Base-by-base conservation (phyloP, 2,329 filamentous ascomycete species). In the Macrophomina phaseolina region DNA sequence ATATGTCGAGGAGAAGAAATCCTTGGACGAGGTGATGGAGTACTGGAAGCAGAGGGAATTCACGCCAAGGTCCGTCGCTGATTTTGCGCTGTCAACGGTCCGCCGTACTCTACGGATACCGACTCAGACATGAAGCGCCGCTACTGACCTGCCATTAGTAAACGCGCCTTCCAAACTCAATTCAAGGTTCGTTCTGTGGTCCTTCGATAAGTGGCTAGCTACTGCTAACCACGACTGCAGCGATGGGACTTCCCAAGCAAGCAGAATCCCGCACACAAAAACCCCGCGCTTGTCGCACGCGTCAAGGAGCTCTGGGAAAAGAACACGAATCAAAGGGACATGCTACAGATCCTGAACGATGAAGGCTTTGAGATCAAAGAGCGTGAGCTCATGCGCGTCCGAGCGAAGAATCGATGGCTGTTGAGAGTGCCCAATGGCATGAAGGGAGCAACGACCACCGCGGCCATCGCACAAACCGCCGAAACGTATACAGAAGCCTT, bases 211-310 rank as follows among this genome's bases (percentile, higher is more conserved):
- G 23, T 16, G 2, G n/a, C 8, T 30, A 18, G 49, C 9, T 18
- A 23, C 23, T 46, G 18, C 38, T 12, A 4, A 55, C 52, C 16
- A 11, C 28, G 51, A 11, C 73, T 72, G 58, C 69, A 80, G 74
- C 84, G 87, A 75, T 95, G 92, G 92, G 86, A 87, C 7, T 94
- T 95, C 71, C 91, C 91, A 14, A 87, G 85, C 67, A 92, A 92
- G 76, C 88, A 91, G 71, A 88, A 89, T 68, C 88, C 89, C 0
- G 88, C 89, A 1, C 87, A 93, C 74, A 91, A 90, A 73, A 90
- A 93, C 74, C 81, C 84, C 14, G 82, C 81, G 30, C 85, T 94
- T 7, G 87, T 91, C 48, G 85, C 84, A 18, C 87, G 92, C 36
- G 85, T 94, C 68, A 89, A 88, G 74, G 86, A 94, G 78, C 83